A percentile compares a stretch with the other conserved stretches of the same genome.
These are phyloP conservation scores for Apiospora malaysiana DNA, from an alignment of 2,329 filamentous ascomycete genomes.

Conservation along the genomic window DNA sequence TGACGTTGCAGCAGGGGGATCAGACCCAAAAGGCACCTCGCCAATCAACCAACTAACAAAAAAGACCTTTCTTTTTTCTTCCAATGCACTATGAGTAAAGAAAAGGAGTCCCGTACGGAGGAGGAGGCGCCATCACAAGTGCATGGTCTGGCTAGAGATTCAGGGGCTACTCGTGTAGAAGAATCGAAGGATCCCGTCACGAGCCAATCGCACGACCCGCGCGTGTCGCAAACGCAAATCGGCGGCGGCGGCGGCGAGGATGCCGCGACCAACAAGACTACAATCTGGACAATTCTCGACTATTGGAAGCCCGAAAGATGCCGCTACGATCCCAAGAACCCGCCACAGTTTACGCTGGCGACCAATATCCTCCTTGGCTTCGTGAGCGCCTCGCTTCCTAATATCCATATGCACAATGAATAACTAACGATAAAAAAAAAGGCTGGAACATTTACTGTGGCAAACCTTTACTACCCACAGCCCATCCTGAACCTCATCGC, in stretches of 20 bases:
- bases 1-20: slow-evolving; percentile 3
- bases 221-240: background rate
- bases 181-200: background rate
- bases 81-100: background rate
- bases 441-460: slow-evolving; percentile 65
- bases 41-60: background rate
- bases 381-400: slow-evolving; percentile 42
- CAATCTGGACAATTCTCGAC: slow-evolving; percentile 39
- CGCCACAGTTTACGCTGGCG: slow-evolving; percentile 70
- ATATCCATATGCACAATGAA: no score
- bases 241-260: background rate
- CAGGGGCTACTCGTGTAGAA: background rate
- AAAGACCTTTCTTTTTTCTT: background rate
- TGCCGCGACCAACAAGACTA: background rate
- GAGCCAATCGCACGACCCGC: background rate
- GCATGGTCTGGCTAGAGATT: background rate
- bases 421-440: slow-evolving; percentile 21
- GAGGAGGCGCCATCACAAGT: background rate
- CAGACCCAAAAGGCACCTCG: background rate
- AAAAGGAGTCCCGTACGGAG: background rate
- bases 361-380: slow-evolving; percentile 75
- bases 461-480: slow-evolving; percentile 73
- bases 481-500: slow-evolving; percentile 72
- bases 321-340: slow-evolving; percentile 70
- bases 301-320: slow-evolving; percentile 71